phyloP scores from a whole-genome alignment of 2,329 filamentous ascomycete species.

The Talaromyces sp. region DNA sequence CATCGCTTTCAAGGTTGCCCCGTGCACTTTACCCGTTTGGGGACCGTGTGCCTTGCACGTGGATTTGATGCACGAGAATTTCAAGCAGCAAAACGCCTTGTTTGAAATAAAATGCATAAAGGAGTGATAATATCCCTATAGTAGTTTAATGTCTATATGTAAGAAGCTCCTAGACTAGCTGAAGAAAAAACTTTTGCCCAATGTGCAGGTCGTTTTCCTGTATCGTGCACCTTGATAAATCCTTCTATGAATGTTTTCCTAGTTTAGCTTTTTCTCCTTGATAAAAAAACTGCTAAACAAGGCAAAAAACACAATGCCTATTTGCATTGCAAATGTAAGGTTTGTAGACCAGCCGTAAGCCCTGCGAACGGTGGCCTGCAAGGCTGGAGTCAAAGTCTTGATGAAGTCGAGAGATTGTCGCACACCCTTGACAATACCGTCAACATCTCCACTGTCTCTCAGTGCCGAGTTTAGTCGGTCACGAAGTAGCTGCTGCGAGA shows the following conservation, averaged over 20 bases:
- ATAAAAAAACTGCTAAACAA: conserved; percentile 46
- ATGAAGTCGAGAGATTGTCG: conserved; percentile 61
- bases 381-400: conserved; percentile 43
- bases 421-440: conserved; percentile 62
- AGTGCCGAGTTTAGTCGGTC: conserved; percentile 50
- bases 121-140: neutral
- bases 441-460: conserved; percentile 52
- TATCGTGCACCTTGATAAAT: neutral
- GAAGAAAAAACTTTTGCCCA: neutral
- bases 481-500: conserved; percentile 53
- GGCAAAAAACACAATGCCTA: conserved; percentile 46
- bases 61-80: neutral
- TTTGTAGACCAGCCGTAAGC: conserved; percentile 59
- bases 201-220: neutral
- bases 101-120: neutral
- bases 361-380: conserved; percentile 54
- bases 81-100: neutral
- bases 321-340: conserved; percentile 46
- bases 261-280: conserved; percentile 49
- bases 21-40: neutral
- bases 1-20: neutral
- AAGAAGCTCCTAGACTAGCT: neutral
- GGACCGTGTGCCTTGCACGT: neutral
- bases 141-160: neutral
- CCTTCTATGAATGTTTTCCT: neutral